Evolutionary conservation across 495 filamentous ascomycete genomes (phyloP).

Genomic region (Aspergillus ostianus): DNA sequence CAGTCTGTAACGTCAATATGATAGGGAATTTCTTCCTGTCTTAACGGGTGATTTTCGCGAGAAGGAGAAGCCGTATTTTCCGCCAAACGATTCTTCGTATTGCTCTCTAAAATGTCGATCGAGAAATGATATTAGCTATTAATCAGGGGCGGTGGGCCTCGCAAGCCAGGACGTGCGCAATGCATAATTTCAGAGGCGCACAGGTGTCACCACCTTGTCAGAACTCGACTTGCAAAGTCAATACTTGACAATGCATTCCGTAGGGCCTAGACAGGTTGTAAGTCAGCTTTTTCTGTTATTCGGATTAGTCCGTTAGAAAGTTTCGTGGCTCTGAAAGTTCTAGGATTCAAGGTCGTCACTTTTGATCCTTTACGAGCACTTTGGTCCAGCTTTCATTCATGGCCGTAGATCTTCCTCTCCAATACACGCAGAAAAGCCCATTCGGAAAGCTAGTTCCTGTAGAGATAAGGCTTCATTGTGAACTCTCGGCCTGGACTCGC

Average conservation of each 20-base stretch:
- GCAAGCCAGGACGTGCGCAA: not conserved
- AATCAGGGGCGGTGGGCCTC: not conserved
- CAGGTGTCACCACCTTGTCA: conserved; percentile 5
- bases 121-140: not conserved
- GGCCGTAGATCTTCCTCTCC: no score
- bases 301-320: not conserved
- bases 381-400: not conserved
- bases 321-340: not conserved
- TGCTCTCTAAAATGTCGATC: not conserved
- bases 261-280: not conserved
- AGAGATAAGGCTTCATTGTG: not conserved
- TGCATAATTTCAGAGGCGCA: conserved; percentile 11
- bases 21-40: not conserved
- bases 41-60: not conserved
- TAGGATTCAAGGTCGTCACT: not conserved
- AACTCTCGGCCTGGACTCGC: not conserved
- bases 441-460: no score
- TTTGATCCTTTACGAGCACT: not conserved
- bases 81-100: not conserved
- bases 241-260: not conserved
- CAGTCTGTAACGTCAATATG: not conserved
- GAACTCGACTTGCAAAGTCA: not conserved
- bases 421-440: no score
- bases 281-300: not conserved
- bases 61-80: not conserved